A percentile compares a stretch with the other conserved stretches of the same genome.
Evolutionary conservation across 495 filamentous ascomycete genomes (phyloP).

Genomic region (Penicillium daleae): DNA sequence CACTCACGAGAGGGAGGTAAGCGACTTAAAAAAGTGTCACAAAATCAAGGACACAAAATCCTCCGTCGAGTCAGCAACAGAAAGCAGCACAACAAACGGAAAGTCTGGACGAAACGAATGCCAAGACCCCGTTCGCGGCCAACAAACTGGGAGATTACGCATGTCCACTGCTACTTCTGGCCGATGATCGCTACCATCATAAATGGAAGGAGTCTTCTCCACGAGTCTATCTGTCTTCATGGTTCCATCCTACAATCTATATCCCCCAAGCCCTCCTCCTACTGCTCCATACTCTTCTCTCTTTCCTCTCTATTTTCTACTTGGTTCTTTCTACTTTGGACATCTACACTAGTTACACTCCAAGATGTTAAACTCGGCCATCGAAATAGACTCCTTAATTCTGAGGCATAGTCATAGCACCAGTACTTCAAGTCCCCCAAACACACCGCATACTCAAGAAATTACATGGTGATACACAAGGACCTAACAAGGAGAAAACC

Average conservation of each 20-base stretch:
- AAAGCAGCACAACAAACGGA: not conserved
- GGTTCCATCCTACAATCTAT: too few relatives aligned
- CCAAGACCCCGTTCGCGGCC: slow-evolving; percentile 13
- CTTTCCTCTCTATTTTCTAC: too few relatives aligned
- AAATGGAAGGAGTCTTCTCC: too few relatives aligned
- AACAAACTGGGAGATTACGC: slow-evolving; percentile 8
- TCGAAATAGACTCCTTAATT: not conserved
- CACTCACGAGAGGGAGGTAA: not conserved
- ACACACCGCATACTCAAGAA: not conserved
- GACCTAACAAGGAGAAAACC: slow-evolving; percentile 20
- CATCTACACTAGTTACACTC: not conserved
- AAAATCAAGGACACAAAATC: not conserved
- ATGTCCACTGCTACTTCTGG: slow-evolving; percentile 15
- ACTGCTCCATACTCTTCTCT: not conserved
- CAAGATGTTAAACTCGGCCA: not conserved
- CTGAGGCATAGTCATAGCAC: not conserved
- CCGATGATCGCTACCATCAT: slow-evolving; percentile 5
- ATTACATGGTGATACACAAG: slow-evolving; percentile 5
- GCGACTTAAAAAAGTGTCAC: not conserved
- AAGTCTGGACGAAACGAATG: slow-evolving; percentile 8
- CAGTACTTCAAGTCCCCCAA: not conserved
- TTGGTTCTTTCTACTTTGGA: too few relatives aligned
- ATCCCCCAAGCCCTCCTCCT: too few relatives aligned
- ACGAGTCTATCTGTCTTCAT: too few relatives aligned
- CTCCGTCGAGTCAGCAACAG: not conserved